phyloP scores from a whole-genome alignment of 768 basidiomycete genomes.

The Mycena vulgaris region DNA sequence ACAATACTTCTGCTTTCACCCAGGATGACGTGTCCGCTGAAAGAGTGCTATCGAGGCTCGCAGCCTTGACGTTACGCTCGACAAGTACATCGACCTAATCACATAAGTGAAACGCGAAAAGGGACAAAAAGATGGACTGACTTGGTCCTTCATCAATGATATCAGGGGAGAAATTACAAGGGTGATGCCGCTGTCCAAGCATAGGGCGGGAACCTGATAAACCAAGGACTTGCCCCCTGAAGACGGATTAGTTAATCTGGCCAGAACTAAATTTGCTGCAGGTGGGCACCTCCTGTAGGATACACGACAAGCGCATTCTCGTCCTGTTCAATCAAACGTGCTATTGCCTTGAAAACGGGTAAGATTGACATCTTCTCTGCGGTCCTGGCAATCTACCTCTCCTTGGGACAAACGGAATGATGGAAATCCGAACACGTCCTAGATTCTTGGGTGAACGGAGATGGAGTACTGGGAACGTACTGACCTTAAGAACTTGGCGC shows the following conservation, averaged over 20 bases:
- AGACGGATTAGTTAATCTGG: no score
- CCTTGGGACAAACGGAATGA: slow-evolving; percentile 57
- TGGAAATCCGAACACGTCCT: slow-evolving; percentile 53
- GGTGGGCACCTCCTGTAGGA: slow-evolving; percentile 52
- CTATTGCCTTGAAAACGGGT: slow-evolving; percentile 46
- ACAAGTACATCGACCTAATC: slow-evolving; percentile 54
- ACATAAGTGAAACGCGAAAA: slow-evolving; percentile 19
- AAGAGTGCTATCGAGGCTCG: slow-evolving; percentile 58
- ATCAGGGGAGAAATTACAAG: slow-evolving; percentile 57
- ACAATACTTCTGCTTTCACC: slow-evolving; percentile 54
- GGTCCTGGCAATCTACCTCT: slow-evolving; percentile 47
- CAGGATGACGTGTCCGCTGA: slow-evolving; percentile 46
- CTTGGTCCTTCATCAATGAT: slow-evolving; percentile 57
- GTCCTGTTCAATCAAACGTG: slow-evolving; percentile 54
- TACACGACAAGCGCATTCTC: slow-evolving; percentile 59
- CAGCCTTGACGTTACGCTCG: slow-evolving; percentile 53
- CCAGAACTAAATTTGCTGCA: not conserved
- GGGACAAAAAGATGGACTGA: slow-evolving; percentile 23
- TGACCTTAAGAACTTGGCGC: slow-evolving; percentile 27
- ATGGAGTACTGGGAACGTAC: not conserved
- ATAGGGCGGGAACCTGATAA: slow-evolving; percentile 56
- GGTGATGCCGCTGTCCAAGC: slow-evolving; percentile 50
- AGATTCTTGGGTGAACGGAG: slow-evolving; percentile 26
- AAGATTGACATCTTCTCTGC: no score
- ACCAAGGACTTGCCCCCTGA: slow-evolving; percentile 39